Conservation (phyloP, 495 filamentous ascomycete species). For the Penicillium mononematosum region DNA sequence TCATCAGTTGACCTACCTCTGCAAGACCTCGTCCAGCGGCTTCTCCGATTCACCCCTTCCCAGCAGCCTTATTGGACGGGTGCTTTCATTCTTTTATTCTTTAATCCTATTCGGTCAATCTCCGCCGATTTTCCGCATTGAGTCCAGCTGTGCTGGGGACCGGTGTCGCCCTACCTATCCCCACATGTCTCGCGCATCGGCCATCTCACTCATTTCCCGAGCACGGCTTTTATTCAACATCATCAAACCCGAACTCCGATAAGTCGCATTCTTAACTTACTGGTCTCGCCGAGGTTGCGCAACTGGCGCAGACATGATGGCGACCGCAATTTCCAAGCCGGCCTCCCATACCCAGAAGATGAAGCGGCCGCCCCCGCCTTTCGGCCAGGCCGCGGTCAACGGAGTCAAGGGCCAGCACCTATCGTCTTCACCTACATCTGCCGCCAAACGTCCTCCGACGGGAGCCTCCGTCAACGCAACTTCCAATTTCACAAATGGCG, state of each 20-base stretch:
- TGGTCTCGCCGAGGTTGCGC: conserved; percentile 24
- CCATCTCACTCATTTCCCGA: conserved; percentile 45
- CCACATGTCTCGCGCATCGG: conserved; percentile 54
- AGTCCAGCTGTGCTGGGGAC: conserved; percentile 35
- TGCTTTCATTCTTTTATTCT: conserved; percentile 21
- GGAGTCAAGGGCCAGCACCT: conserved; percentile 61
- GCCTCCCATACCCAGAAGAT: conserved; percentile 63
- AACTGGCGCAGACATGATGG: conserved; percentile 38
- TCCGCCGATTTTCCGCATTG: conserved; percentile 24
- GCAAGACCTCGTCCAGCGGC: conserved; percentile 28
- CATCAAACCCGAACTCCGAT: conserved; percentile 26
- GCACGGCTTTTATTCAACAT: conserved; percentile 34
- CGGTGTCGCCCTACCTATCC: conserved; percentile 43
- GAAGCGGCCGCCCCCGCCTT: conserved; percentile 70
- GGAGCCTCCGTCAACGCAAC: conserved; percentile 39
- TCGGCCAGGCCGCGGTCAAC: conserved; percentile 61
- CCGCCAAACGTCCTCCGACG: conserved; percentile 59
- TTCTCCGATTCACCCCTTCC: conserved; percentile 22
- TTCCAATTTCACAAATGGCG: conserved; percentile 47
- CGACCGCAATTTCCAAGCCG: conserved; percentile 55
- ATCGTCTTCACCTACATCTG: conserved; percentile 65
- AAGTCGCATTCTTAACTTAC: conserved; percentile 27
- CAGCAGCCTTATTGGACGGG: conserved; percentile 33
- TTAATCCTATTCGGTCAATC: conserved; percentile 23
- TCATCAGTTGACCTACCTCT: conserved; percentile 38